Conservation (phyloP, 2,329 filamentous ascomycete species). For the Beauveria rudraprayagi region DNA sequence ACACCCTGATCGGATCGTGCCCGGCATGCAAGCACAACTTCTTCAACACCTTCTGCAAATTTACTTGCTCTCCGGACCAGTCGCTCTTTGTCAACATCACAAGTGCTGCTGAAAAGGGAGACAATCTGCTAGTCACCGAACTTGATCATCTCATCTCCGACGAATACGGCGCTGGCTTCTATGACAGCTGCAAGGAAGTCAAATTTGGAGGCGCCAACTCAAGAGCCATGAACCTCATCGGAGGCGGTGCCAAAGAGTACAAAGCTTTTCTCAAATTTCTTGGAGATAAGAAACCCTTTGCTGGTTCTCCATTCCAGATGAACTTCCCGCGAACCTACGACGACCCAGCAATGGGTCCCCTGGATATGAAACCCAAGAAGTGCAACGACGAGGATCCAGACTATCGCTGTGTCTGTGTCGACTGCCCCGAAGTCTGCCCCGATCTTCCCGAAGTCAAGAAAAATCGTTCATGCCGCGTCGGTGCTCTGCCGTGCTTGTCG, state of each 20-base stretch:
- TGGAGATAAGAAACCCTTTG: conserved; percentile 73
- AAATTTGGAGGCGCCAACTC: conserved; percentile 94
- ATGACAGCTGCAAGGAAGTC: conserved; percentile 96
- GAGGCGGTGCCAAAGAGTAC: conserved; percentile 88
- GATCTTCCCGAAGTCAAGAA: conserved; percentile 68
- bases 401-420: conserved; percentile 87
- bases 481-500: conserved; percentile 82
- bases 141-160: conserved; percentile 83
- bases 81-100: conserved; percentile 94
- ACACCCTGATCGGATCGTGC: conserved; percentile 83
- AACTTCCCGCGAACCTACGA: conserved; percentile 67
- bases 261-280: conserved; percentile 82
- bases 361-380: conserved; percentile 66
- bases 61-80: conserved; percentile 95
- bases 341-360: conserved; percentile 62
- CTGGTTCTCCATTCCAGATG: conserved; percentile 96
- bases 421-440: conserved; percentile 82
- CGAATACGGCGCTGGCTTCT: conserved; percentile 80
- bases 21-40: conserved; percentile 98
- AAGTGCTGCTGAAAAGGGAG: conserved; percentile 53
- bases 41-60: conserved; percentile 96
- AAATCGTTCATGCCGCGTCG: conserved; percentile 68
- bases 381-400: conserved; percentile 84
- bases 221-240: conserved; percentile 91
- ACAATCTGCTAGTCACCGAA: conserved; percentile 63